Evolutionary conservation across 345 rosid species (phyloP).

Genomic region (Turritis glabra): DNA sequence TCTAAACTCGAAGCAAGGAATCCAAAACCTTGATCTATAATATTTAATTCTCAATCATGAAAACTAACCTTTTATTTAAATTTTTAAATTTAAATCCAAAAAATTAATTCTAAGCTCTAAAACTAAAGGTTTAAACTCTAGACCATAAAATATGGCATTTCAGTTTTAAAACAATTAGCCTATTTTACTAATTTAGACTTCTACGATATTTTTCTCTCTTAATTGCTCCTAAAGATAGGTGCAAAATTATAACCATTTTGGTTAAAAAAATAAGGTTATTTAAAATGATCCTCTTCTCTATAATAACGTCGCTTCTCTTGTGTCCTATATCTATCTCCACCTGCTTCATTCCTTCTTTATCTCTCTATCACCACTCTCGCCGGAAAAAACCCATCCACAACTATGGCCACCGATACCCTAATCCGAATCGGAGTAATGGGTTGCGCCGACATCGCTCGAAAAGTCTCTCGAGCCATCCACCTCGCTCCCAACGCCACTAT

Average conservation of each 20-base stretch:
- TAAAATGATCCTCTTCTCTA: not conserved
- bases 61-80: too few species aligned
- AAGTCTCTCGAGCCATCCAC: constrained; percentile 65
- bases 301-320: not conserved
- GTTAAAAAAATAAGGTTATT: too few species aligned
- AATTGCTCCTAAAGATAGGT: too few species aligned
- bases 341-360: not conserved
- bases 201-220: too few species aligned
- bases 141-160: too few species aligned
- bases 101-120: too few species aligned
- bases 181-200: too few species aligned
- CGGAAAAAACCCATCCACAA: not conserved
- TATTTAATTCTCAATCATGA: not conserved
- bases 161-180: too few species aligned
- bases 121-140: too few species aligned
- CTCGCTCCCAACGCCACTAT: constrained; percentile 73
- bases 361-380: not conserved
- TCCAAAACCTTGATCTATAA: not conserved
- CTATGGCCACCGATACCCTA: constrained; percentile 35
- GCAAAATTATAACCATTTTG: too few species aligned
- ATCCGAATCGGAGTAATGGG: constrained; percentile 79
- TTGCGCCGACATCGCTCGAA: constrained; percentile 82
- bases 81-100: too few species aligned
- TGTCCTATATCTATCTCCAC: not conserved
- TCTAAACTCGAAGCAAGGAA: too few species aligned